Percentiles rank a stretch among this genome's conserved stretches.
Evolutionary conservation across 768 basidiomycete species (phyloP).

Genomic region (Hygrophorus russula): DNA sequence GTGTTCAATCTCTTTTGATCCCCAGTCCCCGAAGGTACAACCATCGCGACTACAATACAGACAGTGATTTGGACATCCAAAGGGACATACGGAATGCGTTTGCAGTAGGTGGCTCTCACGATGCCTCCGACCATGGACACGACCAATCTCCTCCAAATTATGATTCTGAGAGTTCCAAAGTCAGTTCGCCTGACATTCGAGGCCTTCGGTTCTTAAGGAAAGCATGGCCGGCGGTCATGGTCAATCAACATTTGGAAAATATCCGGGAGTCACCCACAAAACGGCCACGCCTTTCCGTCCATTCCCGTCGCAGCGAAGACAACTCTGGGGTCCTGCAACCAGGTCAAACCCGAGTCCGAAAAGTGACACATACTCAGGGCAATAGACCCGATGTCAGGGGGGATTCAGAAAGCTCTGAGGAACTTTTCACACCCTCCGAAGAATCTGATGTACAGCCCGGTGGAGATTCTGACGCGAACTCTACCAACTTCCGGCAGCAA

Average conservation of each 20-base stretch:
- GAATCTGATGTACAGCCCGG: conserved; percentile 7
- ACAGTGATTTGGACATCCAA: too few species aligned
- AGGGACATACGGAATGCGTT: too few species aligned
- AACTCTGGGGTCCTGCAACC: conserved; percentile 33
- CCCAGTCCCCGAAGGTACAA: too few species aligned
- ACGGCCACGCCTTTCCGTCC: conserved; percentile 11
- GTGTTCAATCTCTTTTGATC: too few species aligned
- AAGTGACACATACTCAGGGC: conserved; percentile 16
- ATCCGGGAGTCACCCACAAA: not conserved
- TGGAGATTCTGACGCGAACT: conserved; percentile 7
- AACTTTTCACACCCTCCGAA: not conserved
- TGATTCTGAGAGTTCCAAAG: too few species aligned
- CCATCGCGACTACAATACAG: too few species aligned
- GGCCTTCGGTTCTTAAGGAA: conserved; percentile 1
- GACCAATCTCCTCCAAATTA: not conserved
- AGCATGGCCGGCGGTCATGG: conserved; percentile 6
- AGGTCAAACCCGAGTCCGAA: conserved; percentile 37
- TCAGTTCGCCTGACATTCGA: not conserved
- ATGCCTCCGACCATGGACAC: not conserved
- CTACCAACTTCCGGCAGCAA: not conserved
- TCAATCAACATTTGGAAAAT: conserved; percentile 1
- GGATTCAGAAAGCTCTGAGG: conserved; percentile 52
- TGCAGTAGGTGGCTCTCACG: too few species aligned
- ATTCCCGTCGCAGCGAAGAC: conserved; percentile 17
- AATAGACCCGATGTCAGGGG: conserved; percentile 37